Evolutionary conservation across 1,284 basidiomycete species (phyloP), one percentile per base, ranked within the genome.

Genomic region (Ceratobasidium sp.): DNA sequence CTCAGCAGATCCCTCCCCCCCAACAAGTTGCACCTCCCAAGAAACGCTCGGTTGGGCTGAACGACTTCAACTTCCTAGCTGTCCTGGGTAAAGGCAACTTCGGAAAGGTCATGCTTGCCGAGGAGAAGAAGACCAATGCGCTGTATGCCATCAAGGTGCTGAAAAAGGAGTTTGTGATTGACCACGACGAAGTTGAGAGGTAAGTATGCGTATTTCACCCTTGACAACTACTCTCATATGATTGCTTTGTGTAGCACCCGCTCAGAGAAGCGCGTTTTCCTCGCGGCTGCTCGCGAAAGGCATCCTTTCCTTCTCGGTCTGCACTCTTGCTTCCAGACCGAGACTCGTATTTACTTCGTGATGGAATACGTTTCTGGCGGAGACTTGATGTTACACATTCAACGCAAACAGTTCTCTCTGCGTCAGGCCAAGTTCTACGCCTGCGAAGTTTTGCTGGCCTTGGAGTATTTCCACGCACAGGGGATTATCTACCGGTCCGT

Each of bases 101-200:
- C 75, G 97, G 97, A 69, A 99, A 99, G 79, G 97, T 99, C 79
- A 99, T 99, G 97, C 82, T 99, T 68, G 97, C 97, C 19, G 97
- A 99, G 79, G 97, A 99, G 82, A 99, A 98, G 85, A 87, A 85
- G 75, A 85, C 87, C 29, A 93, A 87, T 75, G 87, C 85, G 70
- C 79, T 99, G 70, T 99, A 92, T 78, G 97, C 97, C n/a, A 98
- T 99, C 84, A 99, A 99, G 80, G 97, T 99, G 42, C 79, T 99
- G 77, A 99, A 99, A 84, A 99, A 99, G 79, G 97, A 99, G 80
- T 99, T 99, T 76, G 99, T 99, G 78, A 99, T 99, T 74, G 97
- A 99, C 77, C 99, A 99, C 74, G 97, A 99, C 79, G 97, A 99
- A 82, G 95, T 99, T 5, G 97, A 99, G 81, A 97, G 93, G 95